Percentiles rank a stretch among this genome's conserved stretches.
Conservation (phyloP, 305 asterid species). For the Fraxinus paxiana region DNA sequence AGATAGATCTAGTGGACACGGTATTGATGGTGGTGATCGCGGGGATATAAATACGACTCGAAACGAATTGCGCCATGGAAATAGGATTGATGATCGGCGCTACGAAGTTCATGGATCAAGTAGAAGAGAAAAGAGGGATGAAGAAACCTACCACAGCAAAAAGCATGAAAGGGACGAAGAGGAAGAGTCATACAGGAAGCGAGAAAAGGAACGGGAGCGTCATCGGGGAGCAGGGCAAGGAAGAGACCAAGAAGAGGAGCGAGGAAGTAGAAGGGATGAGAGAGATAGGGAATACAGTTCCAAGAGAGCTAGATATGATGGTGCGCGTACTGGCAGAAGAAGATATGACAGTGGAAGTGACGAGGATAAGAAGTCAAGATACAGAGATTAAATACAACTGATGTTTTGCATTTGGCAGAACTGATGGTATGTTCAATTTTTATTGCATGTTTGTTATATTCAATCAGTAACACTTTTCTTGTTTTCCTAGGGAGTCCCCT, state of each 20-base stretch:
- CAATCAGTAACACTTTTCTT: background rate
- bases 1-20: constrained; percentile 24
- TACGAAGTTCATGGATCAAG: constrained; percentile 35
- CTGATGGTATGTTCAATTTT: constrained; percentile 22
- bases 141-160: constrained; percentile 39
- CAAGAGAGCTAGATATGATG: constrained; percentile 61
- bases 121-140: constrained; percentile 48
- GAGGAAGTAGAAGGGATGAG: constrained; percentile 34
- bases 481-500: background rate
- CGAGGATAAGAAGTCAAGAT: constrained; percentile 46
- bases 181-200: constrained; percentile 24
- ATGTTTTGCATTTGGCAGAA: constrained; percentile 13
- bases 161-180: constrained; percentile 47
- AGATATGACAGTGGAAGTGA: constrained; percentile 46
- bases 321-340: constrained; percentile 43
- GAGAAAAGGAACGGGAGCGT: constrained; percentile 40
- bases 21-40: constrained; percentile 26
- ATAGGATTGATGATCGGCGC: constrained; percentile 31
- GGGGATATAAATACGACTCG: constrained; percentile 16
- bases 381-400: constrained; percentile 21
- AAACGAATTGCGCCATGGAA: constrained; percentile 31
- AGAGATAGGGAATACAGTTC: constrained; percentile 39
- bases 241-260: constrained; percentile 42
- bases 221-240: constrained; percentile 21
- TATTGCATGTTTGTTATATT: background rate